A percentile compares a stretch with the other conserved stretches of the same genome.
Evolutionary conservation across 2,329 filamentous ascomycete species (phyloP).

Genomic region (Pseudogymnoascus sp.): DNA sequence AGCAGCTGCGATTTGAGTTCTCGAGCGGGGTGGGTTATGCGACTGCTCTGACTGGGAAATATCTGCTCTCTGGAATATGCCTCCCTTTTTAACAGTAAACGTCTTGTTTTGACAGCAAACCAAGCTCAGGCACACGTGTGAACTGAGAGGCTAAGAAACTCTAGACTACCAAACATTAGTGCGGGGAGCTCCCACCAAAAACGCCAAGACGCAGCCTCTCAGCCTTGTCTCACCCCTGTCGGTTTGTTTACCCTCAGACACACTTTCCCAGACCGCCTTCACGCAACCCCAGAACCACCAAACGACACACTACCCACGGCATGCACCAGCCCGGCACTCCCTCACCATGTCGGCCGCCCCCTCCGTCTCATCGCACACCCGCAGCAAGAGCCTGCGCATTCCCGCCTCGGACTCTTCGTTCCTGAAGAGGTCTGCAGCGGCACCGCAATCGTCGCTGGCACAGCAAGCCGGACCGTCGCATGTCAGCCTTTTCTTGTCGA

Average conservation of each 20-base stretch:
- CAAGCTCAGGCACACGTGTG: slow-evolving; percentile 1
- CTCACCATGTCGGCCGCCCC: slow-evolving; percentile 21
- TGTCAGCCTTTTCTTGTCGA: slow-evolving; percentile 67
- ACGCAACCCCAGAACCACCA: slow-evolving; percentile 2
- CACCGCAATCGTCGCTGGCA: not conserved
- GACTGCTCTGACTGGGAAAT: not conserved
- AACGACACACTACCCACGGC: not conserved
- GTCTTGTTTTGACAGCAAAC: slow-evolving; percentile 1
- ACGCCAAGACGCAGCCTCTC: not conserved
- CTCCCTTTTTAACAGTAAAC: not conserved
- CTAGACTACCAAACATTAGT: not conserved
- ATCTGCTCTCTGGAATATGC: not conserved
- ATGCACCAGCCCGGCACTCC: not conserved
- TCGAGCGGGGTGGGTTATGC: not conserved
- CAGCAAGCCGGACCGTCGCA: slow-evolving; percentile 38
- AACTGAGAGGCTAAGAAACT: not conserved
- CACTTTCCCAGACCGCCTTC: not conserved
- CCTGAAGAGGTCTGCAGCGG: slow-evolving; percentile 15
- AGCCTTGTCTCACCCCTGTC: not conserved
- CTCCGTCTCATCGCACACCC: slow-evolving; percentile 18
- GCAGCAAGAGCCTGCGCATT: slow-evolving; percentile 23
- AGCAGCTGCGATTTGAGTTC: not conserved
- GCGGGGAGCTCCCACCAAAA: not conserved
- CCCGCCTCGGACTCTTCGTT: slow-evolving; percentile 17
- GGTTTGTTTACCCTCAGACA: not conserved